Evolutionary conservation across 768 basidiomycete species (phyloP).

Genomic region (Melanogaster broomeanus): DNA sequence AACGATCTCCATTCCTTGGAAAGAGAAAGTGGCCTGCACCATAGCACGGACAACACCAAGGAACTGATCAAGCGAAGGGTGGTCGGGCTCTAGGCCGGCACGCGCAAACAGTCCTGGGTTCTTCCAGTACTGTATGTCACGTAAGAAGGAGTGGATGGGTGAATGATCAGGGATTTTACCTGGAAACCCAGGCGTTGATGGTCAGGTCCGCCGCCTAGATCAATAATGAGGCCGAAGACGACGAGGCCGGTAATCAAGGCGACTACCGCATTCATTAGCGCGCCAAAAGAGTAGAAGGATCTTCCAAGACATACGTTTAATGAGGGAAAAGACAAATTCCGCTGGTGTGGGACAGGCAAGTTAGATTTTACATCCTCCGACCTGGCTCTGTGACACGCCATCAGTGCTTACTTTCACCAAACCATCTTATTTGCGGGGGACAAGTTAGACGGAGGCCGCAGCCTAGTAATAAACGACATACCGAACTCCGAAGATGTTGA

Average conservation of each 20-base stretch:
- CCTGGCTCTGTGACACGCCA: neutral
- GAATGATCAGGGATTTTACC: slow-evolving; percentile 31
- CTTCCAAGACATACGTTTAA: slow-evolving; percentile 54
- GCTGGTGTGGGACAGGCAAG: slow-evolving; percentile 32
- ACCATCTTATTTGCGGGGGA: slow-evolving; percentile 41
- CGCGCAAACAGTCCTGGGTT: slow-evolving; percentile 50
- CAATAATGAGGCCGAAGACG: slow-evolving; percentile 65
- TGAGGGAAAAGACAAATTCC: slow-evolving; percentile 65
- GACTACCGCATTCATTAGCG: slow-evolving; percentile 36
- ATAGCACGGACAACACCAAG: slow-evolving; percentile 49
- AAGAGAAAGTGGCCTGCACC: slow-evolving; percentile 55
- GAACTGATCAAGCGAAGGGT: slow-evolving; percentile 6
- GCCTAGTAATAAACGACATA: slow-evolving; percentile 24
- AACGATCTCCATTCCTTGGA: slow-evolving; percentile 53
- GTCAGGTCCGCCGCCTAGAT: slow-evolving; percentile 63
- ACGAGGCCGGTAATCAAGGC: slow-evolving; percentile 60
- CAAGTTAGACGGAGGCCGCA: neutral
- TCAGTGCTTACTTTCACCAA: slow-evolving; percentile 56
- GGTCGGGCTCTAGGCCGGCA: neutral
- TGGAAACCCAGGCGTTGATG: slow-evolving; percentile 65
- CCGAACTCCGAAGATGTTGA: slow-evolving; percentile 73
- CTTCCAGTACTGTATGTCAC: slow-evolving; percentile 40
- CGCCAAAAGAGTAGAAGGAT: neutral
- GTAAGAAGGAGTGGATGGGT: neutral
- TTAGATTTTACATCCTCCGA: neutral